Evolutionary conservation across 129 eudicot genomes (phyloP).

Genomic region (Ambrosia artemisiifolia): DNA sequence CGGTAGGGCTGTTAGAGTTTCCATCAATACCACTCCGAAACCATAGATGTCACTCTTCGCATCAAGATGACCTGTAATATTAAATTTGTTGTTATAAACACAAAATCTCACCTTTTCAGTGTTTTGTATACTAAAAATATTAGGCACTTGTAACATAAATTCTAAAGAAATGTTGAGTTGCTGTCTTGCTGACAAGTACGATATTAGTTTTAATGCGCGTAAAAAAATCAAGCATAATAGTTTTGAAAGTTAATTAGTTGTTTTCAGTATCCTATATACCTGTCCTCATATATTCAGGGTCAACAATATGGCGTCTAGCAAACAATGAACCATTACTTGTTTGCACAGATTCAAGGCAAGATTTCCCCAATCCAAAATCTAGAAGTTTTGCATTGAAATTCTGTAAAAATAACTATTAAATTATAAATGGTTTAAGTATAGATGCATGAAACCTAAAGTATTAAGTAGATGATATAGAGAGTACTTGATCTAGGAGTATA

Average conservation of each 20-base stretch:
- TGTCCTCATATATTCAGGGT: slow-evolving; percentile 9
- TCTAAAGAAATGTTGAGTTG: too few relatives aligned
- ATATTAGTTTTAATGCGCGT: too few relatives aligned
- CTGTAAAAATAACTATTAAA: neutral
- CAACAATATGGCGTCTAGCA: neutral
- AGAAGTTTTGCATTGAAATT: slow-evolving; percentile 12
- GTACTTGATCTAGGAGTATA: slow-evolving; percentile 27
- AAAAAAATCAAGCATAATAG: too few relatives aligned
- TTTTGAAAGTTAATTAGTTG: too few relatives aligned
- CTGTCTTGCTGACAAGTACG: too few relatives aligned
- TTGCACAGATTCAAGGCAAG: neutral
- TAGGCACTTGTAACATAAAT: too few relatives aligned
- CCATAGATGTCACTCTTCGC: neutral
- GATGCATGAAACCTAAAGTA: neutral
- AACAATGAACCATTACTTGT: neutral
- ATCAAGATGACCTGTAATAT: neutral
- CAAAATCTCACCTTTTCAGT: too few relatives aligned
- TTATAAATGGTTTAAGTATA: neutral
- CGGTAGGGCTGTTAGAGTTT: slow-evolving; percentile 24
- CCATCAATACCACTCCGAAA: slow-evolving; percentile 41
- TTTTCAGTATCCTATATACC: too few relatives aligned
- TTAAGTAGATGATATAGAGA: neutral
- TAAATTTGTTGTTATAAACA: neutral
- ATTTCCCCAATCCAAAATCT: slow-evolving; percentile 15
- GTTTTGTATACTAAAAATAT: too few relatives aligned